A percentile compares a stretch with the other conserved stretches of the same genome.
Evolutionary conservation across 2,329 filamentous ascomycete species (phyloP).

Genomic region (Phialophora macrospora): DNA sequence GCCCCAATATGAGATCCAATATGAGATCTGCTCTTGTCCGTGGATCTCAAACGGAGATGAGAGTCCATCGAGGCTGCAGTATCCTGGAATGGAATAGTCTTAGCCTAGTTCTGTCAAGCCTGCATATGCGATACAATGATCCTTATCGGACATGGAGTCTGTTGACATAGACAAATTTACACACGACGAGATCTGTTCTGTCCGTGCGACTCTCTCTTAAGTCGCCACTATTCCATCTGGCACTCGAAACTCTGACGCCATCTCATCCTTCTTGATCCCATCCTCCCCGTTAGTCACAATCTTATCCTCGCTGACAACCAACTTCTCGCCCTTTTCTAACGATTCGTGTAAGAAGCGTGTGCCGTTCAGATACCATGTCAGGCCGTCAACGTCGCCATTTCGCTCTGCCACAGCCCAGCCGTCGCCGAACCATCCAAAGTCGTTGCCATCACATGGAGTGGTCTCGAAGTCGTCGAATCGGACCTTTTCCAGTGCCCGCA

Average conservation of each 20-base stretch:
- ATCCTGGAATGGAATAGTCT: constrained; percentile 15
- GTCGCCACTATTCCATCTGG: constrained; percentile 30
- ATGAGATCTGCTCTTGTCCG: neutral
- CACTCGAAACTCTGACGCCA: constrained; percentile 22
- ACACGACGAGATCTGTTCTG: neutral
- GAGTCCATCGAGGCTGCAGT: constrained; percentile 2
- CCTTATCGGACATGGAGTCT: constrained; percentile 7
- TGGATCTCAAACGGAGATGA: constrained; percentile 15
- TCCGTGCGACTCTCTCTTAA: constrained; percentile 3
- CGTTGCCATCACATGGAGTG: constrained; percentile 50
- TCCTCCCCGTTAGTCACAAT: constrained; percentile 24
- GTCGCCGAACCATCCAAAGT: constrained; percentile 57
- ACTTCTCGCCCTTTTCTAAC: constrained; percentile 26
- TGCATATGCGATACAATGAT: neutral
- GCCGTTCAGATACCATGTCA: constrained; percentile 38
- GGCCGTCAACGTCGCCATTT: constrained; percentile 29
- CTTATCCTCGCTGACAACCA: constrained; percentile 24
- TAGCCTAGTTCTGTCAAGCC: neutral
- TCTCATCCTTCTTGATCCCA: constrained; percentile 17
- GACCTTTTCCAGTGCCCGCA: constrained; percentile 45
- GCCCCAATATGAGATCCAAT: neutral
- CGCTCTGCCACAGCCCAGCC: constrained; percentile 47
- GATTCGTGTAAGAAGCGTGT: constrained; percentile 33
- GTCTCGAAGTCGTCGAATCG: constrained; percentile 56
- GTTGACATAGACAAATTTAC: neutral